Base-by-base conservation (phyloP, 176 grass and related monocot species). In the Secale cereale region DNA sequence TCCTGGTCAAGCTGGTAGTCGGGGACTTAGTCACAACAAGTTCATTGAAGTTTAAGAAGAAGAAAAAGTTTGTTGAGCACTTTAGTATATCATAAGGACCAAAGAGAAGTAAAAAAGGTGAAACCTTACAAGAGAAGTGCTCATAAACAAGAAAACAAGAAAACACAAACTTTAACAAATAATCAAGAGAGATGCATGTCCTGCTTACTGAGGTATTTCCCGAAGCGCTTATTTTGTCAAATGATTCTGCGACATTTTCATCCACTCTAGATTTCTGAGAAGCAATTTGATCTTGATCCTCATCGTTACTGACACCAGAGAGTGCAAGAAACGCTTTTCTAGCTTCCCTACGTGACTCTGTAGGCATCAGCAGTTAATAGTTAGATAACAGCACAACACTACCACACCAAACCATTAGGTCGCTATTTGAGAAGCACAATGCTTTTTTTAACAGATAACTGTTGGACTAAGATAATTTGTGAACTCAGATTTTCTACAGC, bases 271-370 rank as follows among this genome's bases (percentile, higher is more conserved):
- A 83, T 39, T 80, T 86, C 30, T 77, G 50, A 8, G 72, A 81
- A 84, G 64, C 85, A 74, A 83, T 83, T 86, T 88, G 79, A 59
- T 73, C 69, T 82, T 77, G 63, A 50, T 91, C 79, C 48, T 65
- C 22, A 32, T 75, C 91, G 67, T 85, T 80, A 56, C 87, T 90
- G 59, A 74, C 31, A 33, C 91, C 81, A 87, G 96, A 93, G 61
- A 98, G 86, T 28, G 96, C 96, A 70, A 98, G 59, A 84, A 98
- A 90, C 77, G 96, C 96, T 88, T 91, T 98, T 89, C 96, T 93
- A 81, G 96, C 96, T 81, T 89, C 88, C 88, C 96, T 92, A 39
- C 89, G 86, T 85, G 88, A 90, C 92, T 94, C 93, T 98, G 85
- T 75, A 88, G 81, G 62, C 2, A 87, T 16, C 11, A 85, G 59